phyloP scores from a whole-genome alignment of 495 filamentous ascomycete species.

The Evernia prunastri region DNA sequence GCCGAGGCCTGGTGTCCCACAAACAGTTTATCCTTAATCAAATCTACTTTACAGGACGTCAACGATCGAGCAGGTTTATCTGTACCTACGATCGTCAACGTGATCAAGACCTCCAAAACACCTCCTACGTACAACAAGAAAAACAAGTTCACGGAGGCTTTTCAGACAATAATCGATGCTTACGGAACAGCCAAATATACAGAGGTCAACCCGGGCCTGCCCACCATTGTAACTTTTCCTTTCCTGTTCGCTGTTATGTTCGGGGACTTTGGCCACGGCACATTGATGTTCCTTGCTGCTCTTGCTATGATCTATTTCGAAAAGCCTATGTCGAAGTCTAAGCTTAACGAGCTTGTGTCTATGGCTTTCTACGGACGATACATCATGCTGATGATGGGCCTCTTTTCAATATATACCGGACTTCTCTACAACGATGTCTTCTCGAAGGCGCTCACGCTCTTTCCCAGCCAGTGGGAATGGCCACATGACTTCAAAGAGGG shows the following conservation, averaged over 20 bases:
- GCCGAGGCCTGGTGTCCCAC: constrained; percentile 97
- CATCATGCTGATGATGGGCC: constrained; percentile 96
- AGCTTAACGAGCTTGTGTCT: constrained; percentile 86
- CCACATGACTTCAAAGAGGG: constrained; percentile 59
- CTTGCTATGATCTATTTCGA: constrained; percentile 93
- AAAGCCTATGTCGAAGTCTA: constrained; percentile 71
- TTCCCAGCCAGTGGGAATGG: constrained; percentile 85
- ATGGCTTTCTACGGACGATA: constrained; percentile 99
- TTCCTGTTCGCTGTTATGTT: constrained; percentile 99
- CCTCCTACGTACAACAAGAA: constrained; percentile 94
- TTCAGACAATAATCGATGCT: constrained; percentile 98
- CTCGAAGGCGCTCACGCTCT: constrained; percentile 82
- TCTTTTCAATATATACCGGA: constrained; percentile 95
- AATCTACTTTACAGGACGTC: constrained; percentile 93
- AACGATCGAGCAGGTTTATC: constrained; percentile 90
- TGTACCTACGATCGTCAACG: constrained; percentile 95
- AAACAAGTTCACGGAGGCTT: constrained; percentile 95
- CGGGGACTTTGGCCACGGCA: constrained; percentile 88
- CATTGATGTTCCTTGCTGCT: constrained; percentile 75
- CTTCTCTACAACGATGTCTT: constrained; percentile 98
- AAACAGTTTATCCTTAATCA: constrained; percentile 82
- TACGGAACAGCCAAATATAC: constrained; percentile 96
- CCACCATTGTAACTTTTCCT: constrained; percentile 93
- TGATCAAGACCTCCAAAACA: constrained; percentile 91
- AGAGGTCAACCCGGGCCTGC: constrained; percentile 93